Conservation (phyloP, 257 asterid species). For the Solanum gracilifrons region DNA sequence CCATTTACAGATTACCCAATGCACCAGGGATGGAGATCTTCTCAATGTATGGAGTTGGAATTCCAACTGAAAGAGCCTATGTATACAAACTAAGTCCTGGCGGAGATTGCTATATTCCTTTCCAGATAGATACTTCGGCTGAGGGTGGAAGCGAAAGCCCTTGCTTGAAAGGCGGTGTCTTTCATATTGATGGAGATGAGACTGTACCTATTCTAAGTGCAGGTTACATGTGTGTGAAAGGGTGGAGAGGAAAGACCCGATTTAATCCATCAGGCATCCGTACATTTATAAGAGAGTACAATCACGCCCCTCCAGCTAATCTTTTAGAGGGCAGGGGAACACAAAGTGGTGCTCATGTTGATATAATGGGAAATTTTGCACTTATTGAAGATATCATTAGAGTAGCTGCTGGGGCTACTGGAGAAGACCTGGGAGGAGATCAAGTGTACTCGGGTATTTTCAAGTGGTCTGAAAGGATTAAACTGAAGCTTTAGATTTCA, state of each 20-base stretch:
- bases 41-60: slow-evolving; percentile 88
- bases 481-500: slow-evolving; percentile 33
- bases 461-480: slow-evolving; percentile 66
- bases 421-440: slow-evolving; percentile 70
- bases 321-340: slow-evolving; percentile 80
- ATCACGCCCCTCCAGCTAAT: slow-evolving; percentile 60
- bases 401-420: slow-evolving; percentile 77
- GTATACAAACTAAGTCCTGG: slow-evolving; percentile 54
- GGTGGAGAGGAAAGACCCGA: slow-evolving; percentile 70
- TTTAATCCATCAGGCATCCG: slow-evolving; percentile 76
- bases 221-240: slow-evolving; percentile 68
- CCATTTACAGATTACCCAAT: slow-evolving; percentile 54
- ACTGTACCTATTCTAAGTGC: slow-evolving; percentile 75
- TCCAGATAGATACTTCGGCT: slow-evolving; percentile 65
- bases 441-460: slow-evolving; percentile 59
- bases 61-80: slow-evolving; percentile 85
- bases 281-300: slow-evolving; percentile 53
- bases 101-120: slow-evolving; percentile 61
- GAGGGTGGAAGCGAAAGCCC: slow-evolving; percentile 42
- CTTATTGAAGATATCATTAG: slow-evolving; percentile 67
- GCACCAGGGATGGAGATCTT: slow-evolving; percentile 81
- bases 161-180: slow-evolving; percentile 77
- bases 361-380: slow-evolving; percentile 76
- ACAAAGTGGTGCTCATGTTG: slow-evolving; percentile 82
- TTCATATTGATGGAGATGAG: slow-evolving; percentile 69